These are phyloP conservation scores for Cornus florida DNA, from an alignment of 148 eudicot species.

Conservation along the genomic window DNA sequence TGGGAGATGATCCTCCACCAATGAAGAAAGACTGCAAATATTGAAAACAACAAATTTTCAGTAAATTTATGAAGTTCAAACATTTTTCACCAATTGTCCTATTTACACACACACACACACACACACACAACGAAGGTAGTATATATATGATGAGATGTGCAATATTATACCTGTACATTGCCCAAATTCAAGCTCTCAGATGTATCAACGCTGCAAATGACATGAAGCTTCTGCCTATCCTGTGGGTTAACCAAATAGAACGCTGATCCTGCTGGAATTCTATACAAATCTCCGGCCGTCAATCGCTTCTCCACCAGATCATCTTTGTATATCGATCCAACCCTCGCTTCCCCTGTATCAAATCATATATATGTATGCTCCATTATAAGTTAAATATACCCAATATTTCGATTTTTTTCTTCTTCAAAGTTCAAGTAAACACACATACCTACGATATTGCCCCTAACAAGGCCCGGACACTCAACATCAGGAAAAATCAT, in stretches of 20 bases:
- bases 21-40: conserved; percentile 74
- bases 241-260: conserved; percentile 70
- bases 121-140: too few species aligned
- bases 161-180: conserved; percentile 30
- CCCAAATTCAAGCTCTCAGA: conserved; percentile 54
- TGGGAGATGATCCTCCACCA: conserved; percentile 76
- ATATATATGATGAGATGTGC: neutral
- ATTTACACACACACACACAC: too few species aligned
- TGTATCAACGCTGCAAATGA: conserved; percentile 68
- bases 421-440: too few species aligned
- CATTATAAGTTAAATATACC: too few species aligned
- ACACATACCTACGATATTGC: too few species aligned
- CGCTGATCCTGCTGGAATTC: conserved; percentile 70
- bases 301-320: conserved; percentile 51
- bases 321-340: conserved; percentile 70
- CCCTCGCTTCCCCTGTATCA: conserved; percentile 67
- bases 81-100: too few species aligned
- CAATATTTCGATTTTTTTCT: too few species aligned
- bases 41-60: neutral
- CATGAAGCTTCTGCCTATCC: conserved; percentile 62
- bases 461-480: too few species aligned
- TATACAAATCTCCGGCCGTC: conserved; percentile 73
- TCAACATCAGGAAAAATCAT: too few species aligned
- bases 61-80: too few species aligned
- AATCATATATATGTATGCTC: neutral